Evolutionary conservation across 2,329 filamentous ascomycete genomes (phyloP).

Genomic region (Tolypocladium amazonense): DNA sequence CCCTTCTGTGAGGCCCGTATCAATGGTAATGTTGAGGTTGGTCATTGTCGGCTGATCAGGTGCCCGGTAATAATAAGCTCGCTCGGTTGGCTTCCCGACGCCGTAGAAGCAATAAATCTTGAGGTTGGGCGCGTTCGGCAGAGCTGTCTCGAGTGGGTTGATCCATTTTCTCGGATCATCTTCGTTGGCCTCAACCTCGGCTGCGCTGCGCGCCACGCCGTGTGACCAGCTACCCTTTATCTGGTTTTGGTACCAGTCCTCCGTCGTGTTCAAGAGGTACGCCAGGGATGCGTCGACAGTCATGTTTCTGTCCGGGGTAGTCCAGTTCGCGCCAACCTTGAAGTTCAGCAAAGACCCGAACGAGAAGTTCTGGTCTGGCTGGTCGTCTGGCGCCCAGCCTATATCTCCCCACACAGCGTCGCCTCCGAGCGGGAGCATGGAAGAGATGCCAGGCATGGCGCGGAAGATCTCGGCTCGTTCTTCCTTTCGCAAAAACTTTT

Average conservation of each 20-base stretch:
- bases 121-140: slow-evolving; percentile 77
- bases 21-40: slow-evolving; percentile 64
- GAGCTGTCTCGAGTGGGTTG: slow-evolving; percentile 81
- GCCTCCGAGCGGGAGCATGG: slow-evolving; percentile 92
- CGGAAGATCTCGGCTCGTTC: slow-evolving; percentile 91
- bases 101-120: slow-evolving; percentile 98
- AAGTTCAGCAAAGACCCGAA: slow-evolving; percentile 84
- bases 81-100: slow-evolving; percentile 85
- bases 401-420: slow-evolving; percentile 90
- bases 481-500: slow-evolving; percentile 85
- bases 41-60: slow-evolving; percentile 55
- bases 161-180: slow-evolving; percentile 77
- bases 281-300: slow-evolving; percentile 68
- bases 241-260: slow-evolving; percentile 75
- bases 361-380: slow-evolving; percentile 57
- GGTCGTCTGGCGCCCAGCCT: slow-evolving; percentile 81
- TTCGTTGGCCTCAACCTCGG: slow-evolving; percentile 75
- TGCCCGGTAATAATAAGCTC: slow-evolving; percentile 78
- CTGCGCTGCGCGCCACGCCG: slow-evolving; percentile 69
- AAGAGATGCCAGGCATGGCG: slow-evolving; percentile 92
- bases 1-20: slow-evolving; percentile 50
- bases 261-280: slow-evolving; percentile 68
- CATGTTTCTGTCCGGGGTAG: slow-evolving; percentile 60
- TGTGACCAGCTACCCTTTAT: slow-evolving; percentile 72
- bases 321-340: slow-evolving; percentile 51